Percentiles rank a stretch among this genome's conserved stretches.
Conservation (phyloP, 1,284 basidiomycete species). For the Marasmius oreades region DNA sequence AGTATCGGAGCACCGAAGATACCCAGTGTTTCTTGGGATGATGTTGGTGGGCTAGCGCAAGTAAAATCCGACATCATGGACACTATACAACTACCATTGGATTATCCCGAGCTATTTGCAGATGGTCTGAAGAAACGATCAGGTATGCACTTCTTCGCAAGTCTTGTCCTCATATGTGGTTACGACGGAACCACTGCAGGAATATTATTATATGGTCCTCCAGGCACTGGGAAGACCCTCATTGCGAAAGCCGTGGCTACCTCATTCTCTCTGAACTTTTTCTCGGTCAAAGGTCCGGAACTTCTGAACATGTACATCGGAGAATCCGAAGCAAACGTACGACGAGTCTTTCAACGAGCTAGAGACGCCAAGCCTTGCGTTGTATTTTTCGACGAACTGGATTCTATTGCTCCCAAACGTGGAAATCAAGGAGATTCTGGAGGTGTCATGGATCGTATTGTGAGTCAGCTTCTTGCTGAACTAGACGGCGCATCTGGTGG, state of each 20-base stretch:
- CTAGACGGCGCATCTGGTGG: conserved; percentile 86
- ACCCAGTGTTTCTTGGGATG: conserved; percentile 96
- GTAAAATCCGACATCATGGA: conserved; percentile 96
- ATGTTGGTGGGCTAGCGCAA: conserved; percentile 87
- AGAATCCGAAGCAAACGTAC: conserved; percentile 96
- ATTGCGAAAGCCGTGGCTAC: conserved; percentile 94
- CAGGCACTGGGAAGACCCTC: conserved; percentile 94
- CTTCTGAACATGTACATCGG: conserved; percentile 98
- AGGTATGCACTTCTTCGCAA: conserved; percentile 43
- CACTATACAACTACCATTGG: conserved; percentile 93
- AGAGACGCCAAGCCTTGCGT: conserved; percentile 89
- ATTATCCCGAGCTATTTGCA: conserved; percentile 91
- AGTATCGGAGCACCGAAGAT: conserved; percentile 97
- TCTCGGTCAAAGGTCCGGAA: conserved; percentile 97
- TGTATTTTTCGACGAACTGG: conserved; percentile 98
- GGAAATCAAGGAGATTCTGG: conserved; percentile 95
- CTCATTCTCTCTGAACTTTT: conserved; percentile 89
- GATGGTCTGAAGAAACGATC: conserved; percentile 95
- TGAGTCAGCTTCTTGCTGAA: conserved; percentile 93
- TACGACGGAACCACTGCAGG: conserved; percentile 39
- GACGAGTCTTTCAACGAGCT: conserved; percentile 89
- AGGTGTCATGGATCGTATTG: conserved; percentile 97
- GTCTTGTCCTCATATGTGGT: not conserved
- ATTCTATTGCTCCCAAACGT: conserved; percentile 93
- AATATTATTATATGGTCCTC: conserved; percentile 88